Evolutionary conservation across 208 protist species (phyloP).

Genomic region (Naegleria lovaniensis): DNA sequence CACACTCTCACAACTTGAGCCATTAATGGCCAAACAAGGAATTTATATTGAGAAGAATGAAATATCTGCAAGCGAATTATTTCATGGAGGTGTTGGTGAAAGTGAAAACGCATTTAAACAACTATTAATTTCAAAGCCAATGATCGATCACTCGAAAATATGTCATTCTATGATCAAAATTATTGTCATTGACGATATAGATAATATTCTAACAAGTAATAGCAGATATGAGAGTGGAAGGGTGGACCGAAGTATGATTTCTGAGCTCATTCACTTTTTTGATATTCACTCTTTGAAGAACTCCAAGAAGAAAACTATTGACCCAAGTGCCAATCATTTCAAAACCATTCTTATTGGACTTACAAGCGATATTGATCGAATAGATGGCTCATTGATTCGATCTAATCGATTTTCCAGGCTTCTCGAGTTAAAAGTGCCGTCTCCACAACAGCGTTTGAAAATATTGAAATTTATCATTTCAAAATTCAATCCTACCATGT

Average conservation of each 20-base stretch:
- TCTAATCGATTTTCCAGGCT: not conserved
- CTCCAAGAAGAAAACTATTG: too few species aligned
- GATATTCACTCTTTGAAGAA: not conserved
- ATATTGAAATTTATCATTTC: not conserved
- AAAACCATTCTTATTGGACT: not conserved
- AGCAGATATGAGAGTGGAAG: not conserved
- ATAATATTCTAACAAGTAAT: not conserved
- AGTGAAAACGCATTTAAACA: not conserved
- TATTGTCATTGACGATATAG: not conserved
- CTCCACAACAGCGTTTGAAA: not conserved
- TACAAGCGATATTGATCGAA: not conserved
- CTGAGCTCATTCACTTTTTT: not conserved
- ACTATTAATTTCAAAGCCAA: not conserved
- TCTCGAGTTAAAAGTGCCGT: not conserved
- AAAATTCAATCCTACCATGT: too few species aligned
- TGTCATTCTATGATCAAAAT: not conserved
- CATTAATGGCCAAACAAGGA: not conserved
- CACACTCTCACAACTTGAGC: not conserved
- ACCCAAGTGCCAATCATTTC: too few species aligned
- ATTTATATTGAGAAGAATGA: not conserved
- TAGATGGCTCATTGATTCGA: conserved; percentile 1
- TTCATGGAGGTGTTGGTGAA: not conserved
- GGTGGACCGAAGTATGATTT: not conserved
- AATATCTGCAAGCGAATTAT: not conserved
- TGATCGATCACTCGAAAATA: not conserved